Evolutionary conservation across 495 filamentous ascomycete species (phyloP).

Genomic region (Staphylotrichum longicolle): DNA sequence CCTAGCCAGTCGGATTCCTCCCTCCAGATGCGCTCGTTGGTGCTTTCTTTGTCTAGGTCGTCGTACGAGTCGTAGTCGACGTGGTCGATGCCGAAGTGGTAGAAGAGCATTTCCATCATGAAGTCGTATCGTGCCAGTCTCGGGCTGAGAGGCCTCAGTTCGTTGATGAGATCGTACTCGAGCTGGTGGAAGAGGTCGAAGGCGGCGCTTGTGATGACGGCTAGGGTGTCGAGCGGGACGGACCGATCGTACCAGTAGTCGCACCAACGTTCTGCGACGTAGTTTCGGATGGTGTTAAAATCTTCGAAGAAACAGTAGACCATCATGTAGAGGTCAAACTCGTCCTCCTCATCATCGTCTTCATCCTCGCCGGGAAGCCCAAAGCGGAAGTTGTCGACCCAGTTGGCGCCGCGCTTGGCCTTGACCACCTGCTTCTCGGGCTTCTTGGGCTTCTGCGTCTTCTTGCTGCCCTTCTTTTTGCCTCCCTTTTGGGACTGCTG

Average conservation of each 20-base stretch:
- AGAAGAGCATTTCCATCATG: constrained; percentile 31
- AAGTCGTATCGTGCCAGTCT: constrained; percentile 23
- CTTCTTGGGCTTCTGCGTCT: constrained; percentile 19
- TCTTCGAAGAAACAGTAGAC: constrained; percentile 39
- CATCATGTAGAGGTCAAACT: constrained; percentile 36
- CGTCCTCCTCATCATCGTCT: constrained; percentile 25
- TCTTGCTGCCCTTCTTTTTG: constrained; percentile 29
- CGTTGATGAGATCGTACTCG: constrained; percentile 28
- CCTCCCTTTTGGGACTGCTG: constrained; percentile 10
- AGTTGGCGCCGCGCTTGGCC: constrained; percentile 1
- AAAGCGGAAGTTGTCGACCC: constrained; percentile 28
- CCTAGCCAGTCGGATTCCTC: constrained; percentile 32
- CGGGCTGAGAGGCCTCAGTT: constrained; percentile 16
- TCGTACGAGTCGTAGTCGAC: constrained; percentile 30
- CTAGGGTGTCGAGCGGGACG: constrained; percentile 25
- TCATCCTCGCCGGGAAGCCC: constrained; percentile 15
- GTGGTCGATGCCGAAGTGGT: constrained; percentile 27
- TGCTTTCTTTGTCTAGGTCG: constrained; percentile 13
- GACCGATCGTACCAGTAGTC: constrained; percentile 31
- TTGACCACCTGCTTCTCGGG: constrained; percentile 6
- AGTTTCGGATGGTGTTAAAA: constrained; percentile 34
- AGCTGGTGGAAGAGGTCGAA: constrained; percentile 34
- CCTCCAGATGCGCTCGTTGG: constrained; percentile 24
- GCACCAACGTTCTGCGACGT: constrained; percentile 32
- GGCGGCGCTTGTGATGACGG: constrained; percentile 35